Base-by-base conservation (phyloP, 2,329 filamentous ascomycete species). In the Taxawa tesnikishii region DNA sequence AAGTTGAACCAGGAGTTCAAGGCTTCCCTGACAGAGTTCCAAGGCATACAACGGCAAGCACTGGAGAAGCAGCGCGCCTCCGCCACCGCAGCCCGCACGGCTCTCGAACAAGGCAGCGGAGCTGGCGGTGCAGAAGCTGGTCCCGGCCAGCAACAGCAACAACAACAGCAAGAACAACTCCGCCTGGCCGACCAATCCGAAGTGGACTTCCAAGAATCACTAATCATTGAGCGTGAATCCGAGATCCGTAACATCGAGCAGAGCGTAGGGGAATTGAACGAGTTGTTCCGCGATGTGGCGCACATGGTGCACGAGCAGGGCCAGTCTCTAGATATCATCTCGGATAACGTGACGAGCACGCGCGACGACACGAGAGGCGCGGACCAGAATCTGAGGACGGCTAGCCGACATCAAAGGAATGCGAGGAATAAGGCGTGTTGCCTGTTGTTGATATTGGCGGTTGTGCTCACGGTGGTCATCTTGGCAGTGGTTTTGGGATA, bases 181-280 rank as follows among this genome's bases (percentile, higher is more conserved):
- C 82, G 83, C 34, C 68, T 96, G 6, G 90, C 87, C 1, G 73
- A 83, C 16, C 90, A 98, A 55, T 79, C 84, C 46, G 92, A 98
- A 51, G 90, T 98, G 26, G 88, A 98, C 53, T 98, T 94, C 62
- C 90, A 98, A 53, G 90, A 98, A 46, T 78, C 81, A 11, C 67
- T 98, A 37, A 98, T 98, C 51, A 79, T 92, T 39, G 88, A 98
- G 66, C 85, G 92, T 33, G 90, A 98, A 58, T 77, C 84, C 36
- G 90, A 98, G 63, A 98, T 98, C 44, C 79, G 87, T 40, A 92
- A 93, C 53, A 98, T 98, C 48, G 90, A 96, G 62, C 87, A 94
- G 57, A 85, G 83, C 34, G 90, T 98, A 5, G 82, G 82, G 34
- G 90, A 98, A 50, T 65, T 98, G 40, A 98, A 98, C 49, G 90